Evolutionary conservation across 2,329 filamentous ascomycete genomes (phyloP).

Genomic region (Teratosphaeria pseudoeucalypti): DNA sequence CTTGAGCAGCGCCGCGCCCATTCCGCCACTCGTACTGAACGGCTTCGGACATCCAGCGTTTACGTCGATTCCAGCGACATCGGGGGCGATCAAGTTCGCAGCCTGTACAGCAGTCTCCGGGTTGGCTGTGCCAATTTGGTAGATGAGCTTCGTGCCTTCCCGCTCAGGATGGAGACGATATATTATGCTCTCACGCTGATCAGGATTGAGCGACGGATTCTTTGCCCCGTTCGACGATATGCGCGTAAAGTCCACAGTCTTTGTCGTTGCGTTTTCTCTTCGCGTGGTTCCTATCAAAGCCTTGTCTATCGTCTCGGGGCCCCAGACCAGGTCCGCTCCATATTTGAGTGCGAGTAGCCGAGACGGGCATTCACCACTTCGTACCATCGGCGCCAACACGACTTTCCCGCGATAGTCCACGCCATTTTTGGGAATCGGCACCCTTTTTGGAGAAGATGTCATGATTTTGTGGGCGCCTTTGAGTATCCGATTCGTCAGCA

Average conservation of each 20-base stretch:
- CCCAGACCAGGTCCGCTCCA: constrained; percentile 95
- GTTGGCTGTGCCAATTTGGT: constrained; percentile 82
- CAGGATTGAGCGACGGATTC: constrained; percentile 43
- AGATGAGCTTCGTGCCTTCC: constrained; percentile 69
- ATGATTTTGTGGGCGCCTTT: constrained; percentile 13
- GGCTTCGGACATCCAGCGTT: constrained; percentile 98
- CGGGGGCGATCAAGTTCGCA: constrained; percentile 69
- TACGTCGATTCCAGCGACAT: constrained; percentile 90
- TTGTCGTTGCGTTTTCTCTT: constrained; percentile 62
- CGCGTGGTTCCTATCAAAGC: constrained; percentile 81
- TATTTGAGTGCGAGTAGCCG: constrained; percentile 84
- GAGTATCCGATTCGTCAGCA: constrained; percentile 1
- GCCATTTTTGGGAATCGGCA: constrained; percentile 76
- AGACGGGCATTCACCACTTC: constrained; percentile 89
- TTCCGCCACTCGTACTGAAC: constrained; percentile 85
- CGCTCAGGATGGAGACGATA: constrained; percentile 71
- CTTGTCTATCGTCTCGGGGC: constrained; percentile 88
- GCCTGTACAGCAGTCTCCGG: constrained; percentile 75
- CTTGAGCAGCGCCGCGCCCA: constrained; percentile 83
- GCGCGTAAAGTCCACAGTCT: constrained; percentile 77
- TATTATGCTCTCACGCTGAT: constrained; percentile 55
- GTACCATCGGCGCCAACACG: constrained; percentile 81
- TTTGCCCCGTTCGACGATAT: constrained; percentile 59
- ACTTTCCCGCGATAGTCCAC: constrained; percentile 91
- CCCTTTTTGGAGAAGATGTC: constrained; percentile 39